A percentile compares a stretch with the other conserved stretches of the same genome.
These are phyloP conservation scores for Saccharomycopsis lassenensis DNA, from an alignment of 805 yeast species.

Conservation along the genomic window DNA sequence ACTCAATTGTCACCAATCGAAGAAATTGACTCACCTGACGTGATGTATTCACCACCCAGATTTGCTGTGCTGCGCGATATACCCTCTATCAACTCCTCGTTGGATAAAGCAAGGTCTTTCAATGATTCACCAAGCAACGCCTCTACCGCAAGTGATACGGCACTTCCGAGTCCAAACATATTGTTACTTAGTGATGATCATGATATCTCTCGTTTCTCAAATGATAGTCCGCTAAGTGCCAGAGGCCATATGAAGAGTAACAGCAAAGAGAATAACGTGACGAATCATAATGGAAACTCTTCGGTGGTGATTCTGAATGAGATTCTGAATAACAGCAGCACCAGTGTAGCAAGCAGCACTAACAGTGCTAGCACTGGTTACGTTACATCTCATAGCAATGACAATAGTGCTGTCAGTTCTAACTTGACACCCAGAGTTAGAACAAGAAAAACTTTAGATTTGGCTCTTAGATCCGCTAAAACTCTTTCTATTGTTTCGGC, in stretches of 20 bases:
- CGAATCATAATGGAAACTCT: neutral
- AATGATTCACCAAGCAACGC: neutral
- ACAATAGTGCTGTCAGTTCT: too few relatives aligned
- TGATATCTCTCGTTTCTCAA: too few relatives aligned
- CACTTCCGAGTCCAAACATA: slow-evolving; percentile 4
- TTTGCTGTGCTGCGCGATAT: slow-evolving; percentile 2
- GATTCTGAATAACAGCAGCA: neutral
- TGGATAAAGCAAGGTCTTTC: slow-evolving; percentile 2
- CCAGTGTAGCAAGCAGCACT: neutral
- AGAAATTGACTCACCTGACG: slow-evolving; percentile 14
- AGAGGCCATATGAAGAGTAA: too few relatives aligned
- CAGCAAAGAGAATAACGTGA: too few relatives aligned
- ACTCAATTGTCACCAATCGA: slow-evolving; percentile 15
- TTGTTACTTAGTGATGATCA: neutral
- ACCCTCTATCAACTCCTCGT: slow-evolving; percentile 7
- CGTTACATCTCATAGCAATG: neutral
- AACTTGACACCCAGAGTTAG: too few relatives aligned
- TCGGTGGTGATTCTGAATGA: neutral
- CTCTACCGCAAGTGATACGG: slow-evolving; percentile 2
- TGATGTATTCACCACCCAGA: neutral
- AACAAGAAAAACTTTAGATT: too few relatives aligned
- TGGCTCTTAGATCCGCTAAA: slow-evolving; percentile 13
- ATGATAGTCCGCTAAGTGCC: too few relatives aligned
- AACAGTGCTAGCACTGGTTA: neutral
- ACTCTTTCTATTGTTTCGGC: slow-evolving; percentile 10